Base-by-base conservation (phyloP, 768 basidiomycete species). In the Termitomyces sp. region DNA sequence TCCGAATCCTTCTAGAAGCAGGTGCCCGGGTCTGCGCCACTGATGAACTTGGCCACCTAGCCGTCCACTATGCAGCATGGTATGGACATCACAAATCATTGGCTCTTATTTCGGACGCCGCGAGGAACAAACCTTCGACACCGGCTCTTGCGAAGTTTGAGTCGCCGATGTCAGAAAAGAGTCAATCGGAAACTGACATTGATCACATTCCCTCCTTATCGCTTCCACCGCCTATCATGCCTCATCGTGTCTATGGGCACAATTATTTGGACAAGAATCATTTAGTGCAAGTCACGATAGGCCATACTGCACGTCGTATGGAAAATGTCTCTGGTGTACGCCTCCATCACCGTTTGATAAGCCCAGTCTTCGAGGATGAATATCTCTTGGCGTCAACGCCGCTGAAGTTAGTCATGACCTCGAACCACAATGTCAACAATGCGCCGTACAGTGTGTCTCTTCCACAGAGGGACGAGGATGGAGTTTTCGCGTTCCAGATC, bases 141-240 rank as follows among this genome's bases (percentile, higher is more conserved):
- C 68, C 61, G 34, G 60, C 60, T 1, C 62, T 59, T 27, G 63
- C 66, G 27, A 62, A 62, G 11, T 66, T 68, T 45, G 68, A 70
- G 44, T 79, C 80, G 3, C 79, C 81, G 3, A 58, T 70, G 37
- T 72, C 74, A 17, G 75, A 75, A 52, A 54, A 60, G 1, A 64
- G 72, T 53, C 67, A 72, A 44, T 67, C 73, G 9, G 83, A 92
- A 66, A 74, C 80, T 35, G 91, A 98, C 59, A 85, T 91, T 35
- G 97, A 99, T 67, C 77, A 88, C 59, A 99, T 99, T 60, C 97
- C 97, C 16, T 88, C 89, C 1, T 77, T 99, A n/a, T 92, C 90
- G 19, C 80, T 99, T 17, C 97, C 97, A 2, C 97, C 97, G 1
- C 97, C 97, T 2, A 98, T 98, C 68, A 96, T 99, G 83, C 94